These are phyloP conservation scores for Austroboletus festivus DNA, from an alignment of 768 basidiomycete species.

Conservation along the genomic window DNA sequence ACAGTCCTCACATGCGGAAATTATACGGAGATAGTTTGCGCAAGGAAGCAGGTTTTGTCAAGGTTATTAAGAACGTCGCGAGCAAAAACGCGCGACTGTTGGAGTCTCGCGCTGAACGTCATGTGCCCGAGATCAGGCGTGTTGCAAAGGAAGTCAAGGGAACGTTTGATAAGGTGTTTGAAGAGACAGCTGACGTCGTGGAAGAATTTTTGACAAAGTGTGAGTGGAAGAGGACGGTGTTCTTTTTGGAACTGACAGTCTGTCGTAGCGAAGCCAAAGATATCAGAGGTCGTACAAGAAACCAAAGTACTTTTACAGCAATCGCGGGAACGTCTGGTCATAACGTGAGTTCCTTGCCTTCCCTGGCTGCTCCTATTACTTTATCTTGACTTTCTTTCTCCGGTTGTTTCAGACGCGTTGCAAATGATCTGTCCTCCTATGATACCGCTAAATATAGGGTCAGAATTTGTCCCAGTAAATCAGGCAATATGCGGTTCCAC, in stretches of 20 bases:
- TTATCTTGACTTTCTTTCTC: neutral
- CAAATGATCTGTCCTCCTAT: constrained; percentile 75
- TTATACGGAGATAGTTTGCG: constrained; percentile 91
- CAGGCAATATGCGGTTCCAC: constrained; percentile 64
- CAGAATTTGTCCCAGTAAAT: constrained; percentile 50
- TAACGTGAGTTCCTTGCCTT: constrained; percentile 59
- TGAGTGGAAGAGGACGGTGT: constrained; percentile 37
- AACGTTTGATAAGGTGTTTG: constrained; percentile 93
- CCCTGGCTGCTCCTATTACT: neutral
- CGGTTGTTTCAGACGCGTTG: constrained; percentile 56
- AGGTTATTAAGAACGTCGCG: constrained; percentile 94
- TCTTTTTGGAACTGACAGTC: constrained; percentile 3
- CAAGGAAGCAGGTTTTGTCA: constrained; percentile 95
- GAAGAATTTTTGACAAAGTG: constrained; percentile 93
- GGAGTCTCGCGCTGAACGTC: constrained; percentile 72
- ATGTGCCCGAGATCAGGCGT: constrained; percentile 78
- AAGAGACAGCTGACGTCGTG: constrained; percentile 87
- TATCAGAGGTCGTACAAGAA: constrained; percentile 89
- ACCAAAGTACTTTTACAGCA: constrained; percentile 90
- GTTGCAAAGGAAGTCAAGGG: constrained; percentile 91
- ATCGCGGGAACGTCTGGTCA: constrained; percentile 85
- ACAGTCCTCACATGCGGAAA: constrained; percentile 96
- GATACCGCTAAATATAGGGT: constrained; percentile 80
- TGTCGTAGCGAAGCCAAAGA: constrained; percentile 71
- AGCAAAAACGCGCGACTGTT: constrained; percentile 75